Evolutionary conservation across 352 stramenopile genomes (phyloP), one percentile per base, ranked within the genome.

Genomic region (Globisporangium recalcitrans): DNA sequence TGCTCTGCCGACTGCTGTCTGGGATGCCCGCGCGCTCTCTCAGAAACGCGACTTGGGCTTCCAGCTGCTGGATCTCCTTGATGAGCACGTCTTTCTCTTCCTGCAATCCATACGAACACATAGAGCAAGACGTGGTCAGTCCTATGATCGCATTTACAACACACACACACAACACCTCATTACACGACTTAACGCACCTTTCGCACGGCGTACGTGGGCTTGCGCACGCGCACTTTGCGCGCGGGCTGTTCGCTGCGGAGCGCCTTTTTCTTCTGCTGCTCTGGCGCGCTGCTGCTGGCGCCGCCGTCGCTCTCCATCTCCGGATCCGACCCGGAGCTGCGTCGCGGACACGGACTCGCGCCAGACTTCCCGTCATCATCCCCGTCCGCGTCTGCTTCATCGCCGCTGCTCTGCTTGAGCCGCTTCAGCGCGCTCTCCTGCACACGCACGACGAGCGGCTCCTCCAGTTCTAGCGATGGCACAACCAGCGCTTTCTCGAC

Each of bases 41-140:
- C 13, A 83, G 27, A 5, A 56, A 63, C 48, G 68, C 36, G 6
- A 76, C 55, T n/a, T 79, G 69, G n/a, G 63, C 62, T 31, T 76
- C 62, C 0, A 83, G 62, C 32, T 63, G 40, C 26, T 68, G 58
- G 31, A 80, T 44, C 29, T 83, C 68, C 22, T 67, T 65, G 51
- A 72, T 47, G 34, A 83, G 64, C 66, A 77, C 54, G 10, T 73
- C 72, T 60, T 80, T 80, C 65, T 79, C 78, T 65, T 83, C 75
- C 70, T 72, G 32, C 7, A 21, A 29, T 19, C 31, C 4, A 10
- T 55, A 49, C 47, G 19, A 7, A 47, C 3, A 53, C 10, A 21
- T 6, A 48, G 9, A 44, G 9, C 19, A 1, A 21, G 6, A 13
- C n/a, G n/a, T 49, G 22, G n/a, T n/a, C n/a, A 56, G 47, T 24